Evolutionary conservation across 2,329 filamentous ascomycete species (phyloP).

Genomic region (Pyricularia sp.): DNA sequence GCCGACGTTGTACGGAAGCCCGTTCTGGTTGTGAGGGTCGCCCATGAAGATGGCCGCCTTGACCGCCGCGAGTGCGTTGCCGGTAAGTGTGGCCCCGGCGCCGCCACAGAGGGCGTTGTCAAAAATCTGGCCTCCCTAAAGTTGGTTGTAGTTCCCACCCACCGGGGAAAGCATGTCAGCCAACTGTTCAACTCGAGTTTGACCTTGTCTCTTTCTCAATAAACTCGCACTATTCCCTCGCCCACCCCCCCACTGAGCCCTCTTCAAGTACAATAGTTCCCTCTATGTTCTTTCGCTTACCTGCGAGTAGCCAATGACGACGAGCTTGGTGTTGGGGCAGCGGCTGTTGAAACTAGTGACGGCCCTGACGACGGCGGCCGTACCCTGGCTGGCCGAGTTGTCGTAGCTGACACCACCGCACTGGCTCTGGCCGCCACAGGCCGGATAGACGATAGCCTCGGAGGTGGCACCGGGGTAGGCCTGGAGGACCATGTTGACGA

Average conservation of each 20-base stretch:
- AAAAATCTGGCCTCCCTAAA: slow-evolving; percentile 51
- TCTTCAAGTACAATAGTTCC: too few species aligned
- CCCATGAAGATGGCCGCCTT: slow-evolving; percentile 59
- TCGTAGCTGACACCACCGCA: slow-evolving; percentile 53
- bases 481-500: slow-evolving; percentile 39
- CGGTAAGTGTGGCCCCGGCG: slow-evolving; percentile 34
- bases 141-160: neutral
- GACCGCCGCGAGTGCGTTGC: slow-evolving; percentile 41
- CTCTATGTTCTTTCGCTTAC: too few species aligned
- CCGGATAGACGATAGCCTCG: slow-evolving; percentile 49
- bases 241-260: too few species aligned
- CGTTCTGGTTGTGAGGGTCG: slow-evolving; percentile 46
- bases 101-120: slow-evolving; percentile 57
- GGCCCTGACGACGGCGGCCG: slow-evolving; percentile 45
- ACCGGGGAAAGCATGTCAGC: neutral
- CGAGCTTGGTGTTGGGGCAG: slow-evolving; percentile 48
- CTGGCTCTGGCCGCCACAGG: slow-evolving; percentile 49
- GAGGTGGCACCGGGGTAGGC: slow-evolving; percentile 41
- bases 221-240: too few species aligned
- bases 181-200: neutral
- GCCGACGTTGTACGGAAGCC: slow-evolving; percentile 50
- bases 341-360: slow-evolving; percentile 47
- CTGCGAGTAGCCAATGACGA: slow-evolving; percentile 54
- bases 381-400: slow-evolving; percentile 47
- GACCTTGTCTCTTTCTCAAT: too few species aligned